Percentiles rank a stretch among this genome's conserved stretches.
Conservation (phyloP, 1,284 basidiomycete species). For the Ganoderma resinaceum region DNA sequence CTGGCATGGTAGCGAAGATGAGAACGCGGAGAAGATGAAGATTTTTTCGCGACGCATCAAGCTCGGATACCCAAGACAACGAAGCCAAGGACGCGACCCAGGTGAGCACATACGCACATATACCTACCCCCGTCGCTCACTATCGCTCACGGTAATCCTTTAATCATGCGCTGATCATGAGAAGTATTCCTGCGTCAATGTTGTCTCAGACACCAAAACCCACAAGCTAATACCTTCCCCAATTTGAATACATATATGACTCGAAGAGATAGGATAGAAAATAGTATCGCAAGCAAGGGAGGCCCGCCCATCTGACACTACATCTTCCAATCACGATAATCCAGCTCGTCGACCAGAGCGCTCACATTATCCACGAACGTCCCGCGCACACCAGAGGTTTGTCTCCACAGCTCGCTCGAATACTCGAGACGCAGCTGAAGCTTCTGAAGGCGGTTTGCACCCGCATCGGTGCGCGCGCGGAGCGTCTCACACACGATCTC, state of each 20-base stretch:
- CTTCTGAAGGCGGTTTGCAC: neutral
- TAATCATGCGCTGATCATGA: no score
- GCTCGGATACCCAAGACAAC: constrained; percentile 74
- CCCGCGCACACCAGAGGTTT: neutral
- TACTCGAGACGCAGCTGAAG: neutral
- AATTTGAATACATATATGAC: no score
- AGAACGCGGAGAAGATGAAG: constrained; percentile 70
- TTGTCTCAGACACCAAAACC: no score
- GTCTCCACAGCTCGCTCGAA: neutral
- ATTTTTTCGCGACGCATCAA: constrained; percentile 75
- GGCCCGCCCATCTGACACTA: no score
- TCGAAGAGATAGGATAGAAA: no score
- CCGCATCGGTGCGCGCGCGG: neutral
- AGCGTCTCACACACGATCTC: neutral
- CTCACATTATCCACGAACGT: neutral
- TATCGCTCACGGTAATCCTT: neutral
- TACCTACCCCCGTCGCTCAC: neutral
- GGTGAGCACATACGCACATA: constrained; percentile 43
- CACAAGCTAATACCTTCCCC: no score
- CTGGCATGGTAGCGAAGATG: constrained; percentile 49
- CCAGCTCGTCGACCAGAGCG: neutral
- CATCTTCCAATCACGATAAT: neutral
- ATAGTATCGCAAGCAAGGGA: no score
- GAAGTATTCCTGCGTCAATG: no score
- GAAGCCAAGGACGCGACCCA: constrained; percentile 84